Evolutionary conservation across 176 grass and related monocot species (phyloP).

Genomic region (Guadua angustifolia): DNA sequence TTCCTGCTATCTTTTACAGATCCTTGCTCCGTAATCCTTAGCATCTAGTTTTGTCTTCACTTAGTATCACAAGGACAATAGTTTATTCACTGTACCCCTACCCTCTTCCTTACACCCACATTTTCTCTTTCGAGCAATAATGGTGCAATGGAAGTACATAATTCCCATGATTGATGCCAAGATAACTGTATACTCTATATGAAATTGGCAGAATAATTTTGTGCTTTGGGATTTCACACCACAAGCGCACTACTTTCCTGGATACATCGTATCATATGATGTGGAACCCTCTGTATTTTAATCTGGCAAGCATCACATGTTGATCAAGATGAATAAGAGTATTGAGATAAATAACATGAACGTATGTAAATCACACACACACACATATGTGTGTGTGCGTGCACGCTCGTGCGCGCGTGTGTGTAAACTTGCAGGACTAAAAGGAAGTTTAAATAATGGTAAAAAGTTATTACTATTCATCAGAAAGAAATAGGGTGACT

Average conservation of each 20-base stretch:
- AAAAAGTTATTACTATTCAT: not conserved
- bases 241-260: not conserved
- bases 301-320: not conserved
- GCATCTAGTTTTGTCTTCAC: constrained; percentile 14
- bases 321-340: not conserved
- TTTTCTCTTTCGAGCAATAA: constrained; percentile 1
- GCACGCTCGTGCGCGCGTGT: too few relatives aligned
- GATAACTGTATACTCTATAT: not conserved
- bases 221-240: not conserved
- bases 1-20: constrained; percentile 7
- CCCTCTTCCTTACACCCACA: not conserved
- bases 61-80: not conserved
- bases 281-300: not conserved
- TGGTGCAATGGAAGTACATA: not conserved
- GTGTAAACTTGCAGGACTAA: not conserved
- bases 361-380: not conserved
- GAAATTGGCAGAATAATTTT: not conserved
- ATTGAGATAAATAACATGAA: constrained; percentile 16
- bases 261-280: not conserved
- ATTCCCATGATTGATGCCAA: not conserved
- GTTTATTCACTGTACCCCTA: not conserved
- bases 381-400: too few relatives aligned
- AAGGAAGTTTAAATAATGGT: not conserved
- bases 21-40: constrained; percentile 3
- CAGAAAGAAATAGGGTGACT: constrained; percentile 31